Base-by-base conservation (phyloP, 2,329 filamentous ascomycete species). In the Chaetomiaceae sp. region DNA sequence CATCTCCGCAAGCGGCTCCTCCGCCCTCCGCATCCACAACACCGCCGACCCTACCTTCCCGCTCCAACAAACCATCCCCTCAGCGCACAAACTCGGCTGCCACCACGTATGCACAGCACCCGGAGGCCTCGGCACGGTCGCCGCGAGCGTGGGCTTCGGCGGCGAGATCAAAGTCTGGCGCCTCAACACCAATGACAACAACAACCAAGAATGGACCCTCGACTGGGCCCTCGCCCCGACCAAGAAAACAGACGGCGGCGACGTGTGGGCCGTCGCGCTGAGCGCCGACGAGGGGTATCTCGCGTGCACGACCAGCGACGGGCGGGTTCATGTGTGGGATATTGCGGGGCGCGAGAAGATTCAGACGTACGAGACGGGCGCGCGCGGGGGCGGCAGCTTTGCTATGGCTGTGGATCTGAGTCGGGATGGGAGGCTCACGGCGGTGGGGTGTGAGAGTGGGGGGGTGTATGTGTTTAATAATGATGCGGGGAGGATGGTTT, bases 391-490 rank as follows among this genome's bases (percentile, higher is more conserved):
- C 0, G 62, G 59, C 13, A 92, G 86, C 68, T 97, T 96, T 70
- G 92, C 90, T 33, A 82, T 93, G 71, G 87, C 86, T 62, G 83
- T 99, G 55, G 91, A 93, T 66, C 70, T 97, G 66, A 84, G 81
- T 60, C 69, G 73, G 17, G 87, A 99, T 67, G 92, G 91, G 47
- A 84, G 81, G 56, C 86, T 89, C 67, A 95, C 91, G 25, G 92
- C 91, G 4, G 95, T 87, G 46, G 93, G 93, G 0, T 92, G 99
- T 69, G 87, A 96, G 66, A 96, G 87, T 62, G 93, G 93, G 14
- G 85, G 83, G 12, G 81, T 97, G 56, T 96, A 96, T 70, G 83
- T 99, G 55, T 99, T 97, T 76, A 91, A 90, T 73, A 97, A 96
- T 63, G 85, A 90, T 60, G 89, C 87, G 0, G 88, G 89, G 3